Evolutionary conservation across 2,329 filamentous ascomycete species (phyloP).

Genomic region (Pseudogymnoascus sp.): DNA sequence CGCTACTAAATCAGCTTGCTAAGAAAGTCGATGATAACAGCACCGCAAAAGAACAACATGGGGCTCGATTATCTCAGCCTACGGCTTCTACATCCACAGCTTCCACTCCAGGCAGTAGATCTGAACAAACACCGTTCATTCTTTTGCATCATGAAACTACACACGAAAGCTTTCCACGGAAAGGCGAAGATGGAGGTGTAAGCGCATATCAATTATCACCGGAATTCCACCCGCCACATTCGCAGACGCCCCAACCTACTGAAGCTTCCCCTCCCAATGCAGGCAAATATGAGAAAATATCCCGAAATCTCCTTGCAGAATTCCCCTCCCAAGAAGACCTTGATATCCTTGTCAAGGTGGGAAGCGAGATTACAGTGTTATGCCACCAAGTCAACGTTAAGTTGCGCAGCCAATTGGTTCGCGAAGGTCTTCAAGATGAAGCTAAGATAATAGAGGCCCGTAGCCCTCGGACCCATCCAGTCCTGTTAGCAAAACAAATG

Average conservation of each 20-base stretch:
- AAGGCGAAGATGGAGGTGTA: neutral
- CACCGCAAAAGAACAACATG: slow-evolving; percentile 25
- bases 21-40: slow-evolving; percentile 29
- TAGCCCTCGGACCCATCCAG: slow-evolving; percentile 29
- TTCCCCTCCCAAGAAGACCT: slow-evolving; percentile 20
- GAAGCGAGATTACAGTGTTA: neutral
- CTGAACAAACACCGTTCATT: slow-evolving; percentile 39
- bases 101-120: slow-evolving; percentile 38
- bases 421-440: neutral
- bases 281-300: slow-evolving; percentile 11
- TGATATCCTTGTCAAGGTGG: neutral
- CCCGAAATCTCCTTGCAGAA: slow-evolving; percentile 13
- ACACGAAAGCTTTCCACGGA: slow-evolving; percentile 18
- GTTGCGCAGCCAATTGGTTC: neutral
- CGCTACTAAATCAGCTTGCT: slow-evolving; percentile 38
- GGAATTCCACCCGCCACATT: neutral
- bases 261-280: slow-evolving; percentile 4
- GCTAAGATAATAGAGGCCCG: slow-evolving; percentile 20
- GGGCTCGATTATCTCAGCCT: slow-evolving; percentile 27
- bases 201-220: neutral
- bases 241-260: neutral
- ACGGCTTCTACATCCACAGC: slow-evolving; percentile 43
- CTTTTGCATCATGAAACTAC: slow-evolving; percentile 38
- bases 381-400: neutral
- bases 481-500: slow-evolving; percentile 35